Base-by-base conservation (phyloP, 1,139 yeast species). In the Citeromyces hawaiiensis region DNA sequence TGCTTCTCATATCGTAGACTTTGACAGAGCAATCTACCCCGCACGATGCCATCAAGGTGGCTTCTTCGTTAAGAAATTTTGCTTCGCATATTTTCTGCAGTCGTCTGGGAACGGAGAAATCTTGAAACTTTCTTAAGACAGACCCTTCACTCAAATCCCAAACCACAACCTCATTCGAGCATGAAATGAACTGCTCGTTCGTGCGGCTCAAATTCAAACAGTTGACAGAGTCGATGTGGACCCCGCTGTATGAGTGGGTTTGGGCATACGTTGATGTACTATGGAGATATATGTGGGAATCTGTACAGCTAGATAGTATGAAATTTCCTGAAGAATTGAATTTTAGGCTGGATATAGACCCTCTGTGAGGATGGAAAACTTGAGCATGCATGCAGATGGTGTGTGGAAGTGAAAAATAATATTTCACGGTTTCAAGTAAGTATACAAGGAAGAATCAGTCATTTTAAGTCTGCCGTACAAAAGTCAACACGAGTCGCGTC, bases 11-110 rank as follows among this genome's bases (percentile, higher is more conserved):
- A 17, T 36, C 38, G 16, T 23, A 36, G 11, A 36, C 8, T 21
- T 36, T 36, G 21, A 36, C 15, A 13, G 33, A n/a, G n/a, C 38
- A 27, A 13, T 36, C 38, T 5, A 15, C 38, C 14, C 38, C 38
- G 18, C 38, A 36, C 4, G 33, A 15, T 19, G 32, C 38, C 16
- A 36, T 9, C 13, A 36, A 33, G 9, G 8, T 27, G 33, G 15
- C 19, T 11, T 27, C 38, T 13, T 19, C 33, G 3, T 16, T 16
- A 31, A 13, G 16, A 8, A 30, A 13, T 8, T 13, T 13, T 15
- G 33, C 33, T 15, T 30, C 7, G 8, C 33, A 13, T 30, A 15
- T 17, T 19, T 15, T 19, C 21, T 19, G 21, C 21, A 19, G 21
- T 7, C 21, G 4, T 19, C 21, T 23, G 7, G 21, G 14, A 6